These are phyloP conservation scores for Pulveroboletus frians DNA, from an alignment of 768 basidiomycete genomes.

Conservation along the genomic window DNA sequence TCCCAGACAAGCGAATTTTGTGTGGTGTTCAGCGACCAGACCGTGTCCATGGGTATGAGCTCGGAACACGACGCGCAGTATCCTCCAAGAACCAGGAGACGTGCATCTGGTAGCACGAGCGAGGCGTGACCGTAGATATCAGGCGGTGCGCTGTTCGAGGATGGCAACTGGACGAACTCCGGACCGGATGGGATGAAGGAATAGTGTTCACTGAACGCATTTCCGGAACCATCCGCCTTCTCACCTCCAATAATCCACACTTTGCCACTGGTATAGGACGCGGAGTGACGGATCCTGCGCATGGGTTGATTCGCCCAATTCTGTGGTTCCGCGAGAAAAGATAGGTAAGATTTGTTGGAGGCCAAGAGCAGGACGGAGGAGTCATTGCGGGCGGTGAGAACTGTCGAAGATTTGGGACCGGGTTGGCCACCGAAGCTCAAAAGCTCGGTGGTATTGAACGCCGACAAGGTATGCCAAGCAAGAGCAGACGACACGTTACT, in stretches of 20 bases:
- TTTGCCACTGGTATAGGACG: constrained; percentile 46
- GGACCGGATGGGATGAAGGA: constrained; percentile 48
- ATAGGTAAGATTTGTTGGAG: constrained; percentile 32
- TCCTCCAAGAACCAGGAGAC: constrained; percentile 73
- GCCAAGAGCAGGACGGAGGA: constrained; percentile 58
- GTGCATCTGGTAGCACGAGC: constrained; percentile 62
- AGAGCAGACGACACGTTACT: constrained; percentile 52
- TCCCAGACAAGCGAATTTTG: constrained; percentile 47
- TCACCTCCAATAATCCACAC: constrained; percentile 77
- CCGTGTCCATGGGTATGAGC: constrained; percentile 51
- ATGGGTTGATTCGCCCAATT: constrained; percentile 65
- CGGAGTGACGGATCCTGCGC: constrained; percentile 72
- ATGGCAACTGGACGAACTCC: constrained; percentile 52
- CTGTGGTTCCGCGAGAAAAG: constrained; percentile 43
- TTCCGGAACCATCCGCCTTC: constrained; percentile 72
- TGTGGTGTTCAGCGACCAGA: constrained; percentile 63
- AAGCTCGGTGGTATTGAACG: constrained; percentile 47
- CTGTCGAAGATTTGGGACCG: constrained; percentile 50
- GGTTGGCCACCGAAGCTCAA: constrained; percentile 77
- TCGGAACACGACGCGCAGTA: constrained; percentile 43
- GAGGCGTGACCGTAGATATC: constrained; percentile 71
- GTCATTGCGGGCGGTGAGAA: constrained; percentile 50
- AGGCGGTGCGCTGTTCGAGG: constrained; percentile 49
- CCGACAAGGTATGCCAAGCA: constrained; percentile 77
- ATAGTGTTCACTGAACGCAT: constrained; percentile 59